Base-by-base conservation (phyloP, 352 stramenopile genomes). In the Globisporangium apiculatum region DNA sequence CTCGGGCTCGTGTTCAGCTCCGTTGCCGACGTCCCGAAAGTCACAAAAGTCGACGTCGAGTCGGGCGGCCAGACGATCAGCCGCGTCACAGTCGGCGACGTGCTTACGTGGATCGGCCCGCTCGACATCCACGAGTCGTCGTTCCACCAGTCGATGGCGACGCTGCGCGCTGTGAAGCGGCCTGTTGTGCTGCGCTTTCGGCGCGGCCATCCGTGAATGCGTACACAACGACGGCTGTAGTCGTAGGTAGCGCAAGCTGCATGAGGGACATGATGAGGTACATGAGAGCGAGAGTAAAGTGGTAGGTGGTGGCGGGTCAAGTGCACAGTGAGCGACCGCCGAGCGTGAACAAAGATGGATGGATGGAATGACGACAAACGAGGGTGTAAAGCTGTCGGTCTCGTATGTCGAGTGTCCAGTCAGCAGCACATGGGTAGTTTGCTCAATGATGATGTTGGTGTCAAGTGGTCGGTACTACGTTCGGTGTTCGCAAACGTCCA, bases 111-210 rank as follows among this genome's bases (percentile, higher is more conserved):
- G 63, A 91, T 95, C 53, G 85, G 85, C 0, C 71, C 79, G 2
- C 84, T 90, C 68, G 82, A 89, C 40, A 91, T 95, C 55, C 68
- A 70, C 43, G 75, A 79, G 14, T 86, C 80, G 43, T 80, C 82
- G 18, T 95, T 95, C 61, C 83, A 95, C 54, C 80, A 79, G 61
- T 93, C 83, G 11, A 95, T 95, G 81, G 80, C 83, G 18, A 89
- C 81, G 42, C 61, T 95, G 51, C 83, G 83, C 15, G 85, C 81
- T 4, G 72, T 91, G 37, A 91, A 91, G 64, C 85, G 85, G 38
- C 85, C 85, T 12, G 83, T 93, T 1, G 79, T 91, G 50, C 68
- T 95, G 53, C 81, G 85, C 1, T 95, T 95, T 66, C 79, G 71
- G 64, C 74, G 76, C 61, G 73, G 73, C 65, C 67, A 62, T 18